phyloP scores from a whole-genome alignment of 306 rosid genomes.

The Glycine latifolia region DNA sequence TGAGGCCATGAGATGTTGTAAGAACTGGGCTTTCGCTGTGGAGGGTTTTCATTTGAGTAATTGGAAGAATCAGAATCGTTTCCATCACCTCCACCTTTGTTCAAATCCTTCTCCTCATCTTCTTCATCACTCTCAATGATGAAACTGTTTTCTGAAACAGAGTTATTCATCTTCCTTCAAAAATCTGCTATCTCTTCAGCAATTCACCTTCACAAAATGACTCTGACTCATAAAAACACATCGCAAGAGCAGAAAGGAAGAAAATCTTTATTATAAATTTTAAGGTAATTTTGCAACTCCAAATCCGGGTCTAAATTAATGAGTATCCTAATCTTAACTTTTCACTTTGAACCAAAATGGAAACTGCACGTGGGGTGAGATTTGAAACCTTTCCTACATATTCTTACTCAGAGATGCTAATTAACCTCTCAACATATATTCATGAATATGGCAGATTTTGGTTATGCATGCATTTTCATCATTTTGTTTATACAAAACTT shows the following conservation, averaged over 20 bases:
- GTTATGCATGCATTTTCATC: no score
- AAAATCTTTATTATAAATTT: neutral
- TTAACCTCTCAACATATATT: no score
- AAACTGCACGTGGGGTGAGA: no score
- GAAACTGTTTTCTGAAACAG: slow-evolving; percentile 78
- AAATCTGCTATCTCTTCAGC: slow-evolving; percentile 11
- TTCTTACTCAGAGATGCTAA: no score
- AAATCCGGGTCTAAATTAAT: slow-evolving; percentile 11
- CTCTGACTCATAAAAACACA: slow-evolving; percentile 11
- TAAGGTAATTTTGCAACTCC: neutral
- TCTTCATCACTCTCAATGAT: slow-evolving; percentile 86
- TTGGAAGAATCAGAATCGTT: slow-evolving; percentile 83
- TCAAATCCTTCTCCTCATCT: slow-evolving; percentile 65
- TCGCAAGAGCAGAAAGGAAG: neutral
- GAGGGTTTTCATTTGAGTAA: slow-evolving; percentile 61
- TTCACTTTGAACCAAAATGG: no score
- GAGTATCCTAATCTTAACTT: neutral
- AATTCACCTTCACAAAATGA: slow-evolving; percentile 42
- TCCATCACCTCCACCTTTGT: slow-evolving; percentile 68
- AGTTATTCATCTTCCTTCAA: slow-evolving; percentile 68
- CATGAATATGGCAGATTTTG: no score
- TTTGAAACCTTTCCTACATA: no score
- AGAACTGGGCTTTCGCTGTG: slow-evolving; percentile 71
- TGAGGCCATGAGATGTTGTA: slow-evolving; percentile 89
- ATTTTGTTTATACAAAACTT: no score